Evolutionary conservation across 2,329 filamentous ascomycete genomes (phyloP), one percentile per base, ranked within the genome.

Genomic region (Curvularia eragrostidis): DNA sequence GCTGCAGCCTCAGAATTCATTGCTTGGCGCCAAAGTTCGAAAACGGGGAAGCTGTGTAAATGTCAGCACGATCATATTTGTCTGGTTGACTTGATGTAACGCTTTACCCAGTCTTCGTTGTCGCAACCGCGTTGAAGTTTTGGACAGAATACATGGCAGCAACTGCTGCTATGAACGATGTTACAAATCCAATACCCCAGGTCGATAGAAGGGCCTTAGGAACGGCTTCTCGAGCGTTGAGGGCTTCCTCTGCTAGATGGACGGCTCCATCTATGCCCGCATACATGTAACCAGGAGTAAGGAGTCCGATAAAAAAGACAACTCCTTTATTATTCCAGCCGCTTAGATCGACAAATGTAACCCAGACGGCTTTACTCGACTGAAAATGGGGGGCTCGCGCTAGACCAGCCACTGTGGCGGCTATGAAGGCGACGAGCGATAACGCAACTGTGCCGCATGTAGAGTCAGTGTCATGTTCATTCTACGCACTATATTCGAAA

Each of bases 271-370:
- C 41, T 26, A 43, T 43, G 26, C 41, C 41, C 26, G 41, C 41
- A 43, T 43, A 43, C 41, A 43, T 43, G 41, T 43, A 43, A 43
- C 41, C 41, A n/a, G 41, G 41, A 26, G 41, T 43, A 26, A 43
- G 41, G n/a, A 43, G 41, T 5, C 41, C 41, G 8, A 43, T 43
- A 26, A 43, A 43, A 26, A 43, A 43, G 12, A 43, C 41, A 1
- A 43, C 12, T n/a, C 41, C 41, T 43, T 43, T 43, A 21, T 43
- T 43, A 21, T 43, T 13, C 41, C 41, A 43, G n/a, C 41, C 41
- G 13, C 41, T 43, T 21, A 43, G 5, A 13, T 43, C 41, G 26
- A 43, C 41, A 5, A 43, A 43, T 43, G 41, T 43, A 26, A 43
- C 21, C 41, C 41, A 43, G n/a, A 43, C 41, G 23, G 41, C 41